Evolutionary conservation across 257 asterid genomes (phyloP), one percentile per base, ranked within the genome.

Genomic region (Nicotiana sylvestris): DNA sequence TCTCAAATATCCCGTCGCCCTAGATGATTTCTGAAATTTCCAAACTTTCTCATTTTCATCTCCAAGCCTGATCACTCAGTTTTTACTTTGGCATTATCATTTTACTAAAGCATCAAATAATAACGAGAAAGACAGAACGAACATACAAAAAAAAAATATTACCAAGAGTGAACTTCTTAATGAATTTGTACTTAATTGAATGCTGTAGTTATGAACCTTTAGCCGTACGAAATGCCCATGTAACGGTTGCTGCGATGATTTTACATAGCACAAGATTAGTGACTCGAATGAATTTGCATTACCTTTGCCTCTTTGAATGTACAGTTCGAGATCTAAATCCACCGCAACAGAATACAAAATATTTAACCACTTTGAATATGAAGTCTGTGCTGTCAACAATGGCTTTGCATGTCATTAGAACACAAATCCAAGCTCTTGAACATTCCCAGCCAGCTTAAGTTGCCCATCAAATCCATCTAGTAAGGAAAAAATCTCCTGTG

Each of bases 401-500:
- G 43, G 21, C 80, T 49, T 74, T 51, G 64, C 32, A 61, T 27
- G 64, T 15, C 62, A 49, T 15, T 74, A 74, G 80, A 51, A 32
- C 49, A 80, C 32, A 57, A 77, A 84, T 58, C 83, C 93, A 65
- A 66, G 77, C 35, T 81, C 81, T 60, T 81, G 70, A 18, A 39
- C 80, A 27, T 49, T 51, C 13, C 88, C 90, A 57, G 82, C 51
- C 68, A 87, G 87, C 91, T 89, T 90, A 81, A 91, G 92, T 69
- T 92, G 91, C 43, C 84, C 88, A 82, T 89, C 90, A 55, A 92
- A 87, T 84, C 69, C 88, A 86, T 88, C 90, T 83, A 90, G 76
- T 10, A 89, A 58, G 69, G 79, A 83, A 77, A 85, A 85, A 57
- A 91, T 90, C 84, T 85, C 91, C 69, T 83, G 83, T 4, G 89